Percentiles rank a stretch among this genome's conserved stretches.
phyloP scores from a whole-genome alignment of 225 moss, liverwort and hornwort genomes.

The Takakia lepidozioides region DNA sequence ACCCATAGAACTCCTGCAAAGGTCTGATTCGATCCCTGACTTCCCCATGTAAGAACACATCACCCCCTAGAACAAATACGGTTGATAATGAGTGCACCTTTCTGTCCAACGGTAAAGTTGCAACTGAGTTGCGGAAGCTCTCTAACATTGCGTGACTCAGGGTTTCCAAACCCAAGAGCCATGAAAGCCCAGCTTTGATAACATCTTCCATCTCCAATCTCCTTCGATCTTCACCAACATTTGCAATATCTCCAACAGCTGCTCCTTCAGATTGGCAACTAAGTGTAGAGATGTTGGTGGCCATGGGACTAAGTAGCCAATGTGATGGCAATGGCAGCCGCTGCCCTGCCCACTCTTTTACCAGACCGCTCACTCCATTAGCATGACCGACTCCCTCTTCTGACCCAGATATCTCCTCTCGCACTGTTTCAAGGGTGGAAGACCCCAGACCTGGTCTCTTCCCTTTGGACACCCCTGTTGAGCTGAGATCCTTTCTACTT shows the following conservation, averaged over 20 bases:
- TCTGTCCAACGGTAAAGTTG: conserved; percentile 23
- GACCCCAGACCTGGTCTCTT: conserved; percentile 10
- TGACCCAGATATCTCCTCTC: conserved; percentile 40
- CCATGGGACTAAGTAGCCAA: conserved; percentile 88
- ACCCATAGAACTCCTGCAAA: conserved; percentile 60
- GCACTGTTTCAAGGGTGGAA: conserved; percentile 38
- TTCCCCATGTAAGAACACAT: conserved; percentile 62
- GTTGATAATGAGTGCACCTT: conserved; percentile 58
- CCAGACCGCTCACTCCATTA: conserved; percentile 30
- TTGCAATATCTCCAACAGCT: conserved; percentile 16
- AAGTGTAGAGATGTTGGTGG: conserved; percentile 37
- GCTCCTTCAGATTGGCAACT: conserved; percentile 18
- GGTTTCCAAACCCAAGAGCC: conserved; percentile 62
- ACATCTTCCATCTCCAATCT: conserved; percentile 50
- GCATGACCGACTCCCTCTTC: background rate
- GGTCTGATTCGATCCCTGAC: conserved; percentile 46
- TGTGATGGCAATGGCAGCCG: conserved; percentile 83
- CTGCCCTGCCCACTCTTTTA: conserved; percentile 79
- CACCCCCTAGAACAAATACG: conserved; percentile 70
- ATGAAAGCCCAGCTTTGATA: conserved; percentile 58
- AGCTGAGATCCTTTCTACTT: conserved; percentile 5
- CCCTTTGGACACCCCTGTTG: conserved; percentile 28
- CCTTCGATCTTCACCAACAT: conserved; percentile 20
- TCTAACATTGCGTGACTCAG: conserved; percentile 14
- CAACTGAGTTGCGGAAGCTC: conserved; percentile 6